Conservation (phyloP, 805 yeast genomes). For the Kodamaea laetipori region DNA sequence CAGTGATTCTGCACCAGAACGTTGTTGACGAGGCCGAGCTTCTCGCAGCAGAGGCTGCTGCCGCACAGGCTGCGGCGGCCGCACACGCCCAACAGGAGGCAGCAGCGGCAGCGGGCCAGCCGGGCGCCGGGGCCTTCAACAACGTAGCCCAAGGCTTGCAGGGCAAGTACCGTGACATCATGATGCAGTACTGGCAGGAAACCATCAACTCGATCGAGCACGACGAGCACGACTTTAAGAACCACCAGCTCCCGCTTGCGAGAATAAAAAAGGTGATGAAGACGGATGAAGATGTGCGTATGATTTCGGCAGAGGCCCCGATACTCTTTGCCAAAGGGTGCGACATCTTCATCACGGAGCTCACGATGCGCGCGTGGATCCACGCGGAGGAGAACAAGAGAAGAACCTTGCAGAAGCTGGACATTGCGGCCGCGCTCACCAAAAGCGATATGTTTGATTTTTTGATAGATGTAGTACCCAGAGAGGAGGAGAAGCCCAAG, state of each 20-base stretch:
- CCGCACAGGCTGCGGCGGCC: slow-evolving; percentile 30
- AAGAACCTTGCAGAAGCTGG: slow-evolving; percentile 89
- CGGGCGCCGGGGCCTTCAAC: slow-evolving; percentile 67
- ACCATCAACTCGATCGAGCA: slow-evolving; percentile 87
- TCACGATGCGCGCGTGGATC: slow-evolving; percentile 99
- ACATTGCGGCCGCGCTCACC: slow-evolving; percentile 92
- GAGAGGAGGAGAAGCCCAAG: slow-evolving; percentile 73
- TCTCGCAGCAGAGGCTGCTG: slow-evolving; percentile 13
- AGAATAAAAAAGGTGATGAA: slow-evolving; percentile 97
- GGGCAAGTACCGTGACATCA: slow-evolving; percentile 78
- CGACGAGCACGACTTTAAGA: slow-evolving; percentile 87
- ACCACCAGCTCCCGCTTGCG: slow-evolving; percentile 93
- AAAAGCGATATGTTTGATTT: slow-evolving; percentile 98
- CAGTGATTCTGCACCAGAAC: slow-evolving; percentile 11
- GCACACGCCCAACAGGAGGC: slow-evolving; percentile 52
- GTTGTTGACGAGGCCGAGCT: slow-evolving; percentile 21
- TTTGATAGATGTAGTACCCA: slow-evolving; percentile 91
- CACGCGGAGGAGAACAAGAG: slow-evolving; percentile 97
- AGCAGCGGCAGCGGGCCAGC: slow-evolving; percentile 45
- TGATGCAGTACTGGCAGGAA: slow-evolving; percentile 98
- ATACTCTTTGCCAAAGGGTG: slow-evolving; percentile 97
- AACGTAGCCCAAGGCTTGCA: slow-evolving; percentile 92
- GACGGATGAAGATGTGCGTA: slow-evolving; percentile 93
- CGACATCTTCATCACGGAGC: slow-evolving; percentile 93
- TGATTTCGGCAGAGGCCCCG: slow-evolving; percentile 99